These are phyloP conservation scores for Daldinia eschscholtzii DNA, from an alignment of 2,329 filamentous ascomycete species.

Conservation along the genomic window DNA sequence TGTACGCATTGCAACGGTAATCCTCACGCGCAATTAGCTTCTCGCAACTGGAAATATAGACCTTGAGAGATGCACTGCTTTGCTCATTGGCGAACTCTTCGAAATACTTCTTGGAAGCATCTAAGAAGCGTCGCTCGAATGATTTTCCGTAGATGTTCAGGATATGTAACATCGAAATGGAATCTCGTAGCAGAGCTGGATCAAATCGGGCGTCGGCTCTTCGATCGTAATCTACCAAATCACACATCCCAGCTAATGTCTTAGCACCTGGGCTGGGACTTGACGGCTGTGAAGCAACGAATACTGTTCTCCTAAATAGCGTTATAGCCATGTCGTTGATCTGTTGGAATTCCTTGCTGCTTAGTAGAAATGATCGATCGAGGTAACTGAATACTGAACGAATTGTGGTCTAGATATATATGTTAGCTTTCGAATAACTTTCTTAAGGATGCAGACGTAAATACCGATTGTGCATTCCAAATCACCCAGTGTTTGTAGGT, in stretches of 20 bases:
- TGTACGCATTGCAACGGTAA: conserved; percentile 81
- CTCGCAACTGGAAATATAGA: conserved; percentile 80
- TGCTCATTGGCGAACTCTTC: conserved; percentile 75
- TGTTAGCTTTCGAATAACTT: conserved; percentile 22
- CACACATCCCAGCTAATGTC: conserved; percentile 73
- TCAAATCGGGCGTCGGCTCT: conserved; percentile 69
- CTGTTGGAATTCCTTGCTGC: conserved; percentile 75
- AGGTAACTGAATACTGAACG: conserved; percentile 94
- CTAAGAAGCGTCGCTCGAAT: conserved; percentile 83
- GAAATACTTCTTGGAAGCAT: conserved; percentile 76
- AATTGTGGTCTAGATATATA: conserved; percentile 67
- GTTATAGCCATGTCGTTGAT: conserved; percentile 85
- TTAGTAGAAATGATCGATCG: conserved; percentile 88
- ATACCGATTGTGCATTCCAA: conserved; percentile 83
- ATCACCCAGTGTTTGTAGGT: conserved; percentile 74
- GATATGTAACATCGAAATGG: conserved; percentile 87
- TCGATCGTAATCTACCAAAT: conserved; percentile 81
- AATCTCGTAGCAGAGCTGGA: conserved; percentile 74
- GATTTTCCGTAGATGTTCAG: conserved; percentile 81
- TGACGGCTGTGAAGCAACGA: conserved; percentile 52
- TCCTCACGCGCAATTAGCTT: conserved; percentile 79
- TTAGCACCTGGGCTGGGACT: conserved; percentile 54
- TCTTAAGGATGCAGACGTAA: conserved; percentile 47
- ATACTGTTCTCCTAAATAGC: conserved; percentile 76
- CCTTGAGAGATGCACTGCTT: conserved; percentile 73